These are phyloP conservation scores for Mycena sp. DNA, from an alignment of 1,284 basidiomycete species.

Conservation along the genomic window DNA sequence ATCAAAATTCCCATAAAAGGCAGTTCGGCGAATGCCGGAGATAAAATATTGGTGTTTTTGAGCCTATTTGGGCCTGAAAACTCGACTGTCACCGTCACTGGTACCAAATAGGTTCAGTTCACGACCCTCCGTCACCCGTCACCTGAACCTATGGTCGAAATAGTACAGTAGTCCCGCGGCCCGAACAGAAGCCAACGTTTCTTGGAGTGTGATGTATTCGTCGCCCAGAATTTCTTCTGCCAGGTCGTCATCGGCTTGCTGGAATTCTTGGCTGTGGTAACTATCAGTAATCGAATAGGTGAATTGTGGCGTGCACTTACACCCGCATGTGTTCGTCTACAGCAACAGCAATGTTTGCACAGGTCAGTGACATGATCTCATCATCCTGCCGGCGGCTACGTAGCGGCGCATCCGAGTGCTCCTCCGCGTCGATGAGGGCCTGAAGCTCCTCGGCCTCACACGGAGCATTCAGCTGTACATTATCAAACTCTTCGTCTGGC, in stretches of 20 bases:
- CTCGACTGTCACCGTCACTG: too few relatives aligned
- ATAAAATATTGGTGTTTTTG: too few relatives aligned
- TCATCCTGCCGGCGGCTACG: neutral
- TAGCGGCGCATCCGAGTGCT: neutral
- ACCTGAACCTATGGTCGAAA: too few relatives aligned
- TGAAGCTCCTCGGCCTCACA: conserved; percentile 4
- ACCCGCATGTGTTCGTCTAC: conserved; percentile 4
- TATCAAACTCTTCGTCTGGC: conserved; percentile 3
- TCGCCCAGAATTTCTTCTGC: neutral
- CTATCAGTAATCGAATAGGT: neutral
- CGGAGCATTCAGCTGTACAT: neutral
- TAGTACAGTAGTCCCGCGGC: too few relatives aligned
- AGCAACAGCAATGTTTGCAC: neutral
- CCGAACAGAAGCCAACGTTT: too few relatives aligned
- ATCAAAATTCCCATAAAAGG: too few relatives aligned
- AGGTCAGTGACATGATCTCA: neutral
- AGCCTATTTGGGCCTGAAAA: too few relatives aligned
- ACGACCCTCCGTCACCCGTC: too few relatives aligned
- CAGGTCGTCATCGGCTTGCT: neutral
- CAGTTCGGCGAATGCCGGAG: too few relatives aligned
- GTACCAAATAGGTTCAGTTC: too few relatives aligned
- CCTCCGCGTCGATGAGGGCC: conserved; percentile 5
- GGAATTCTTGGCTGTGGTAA: neutral
- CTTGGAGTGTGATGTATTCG: too few relatives aligned
- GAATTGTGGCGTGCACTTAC: neutral